These are phyloP conservation scores for Exophiala phaeomuriformis DNA, from an alignment of 2,329 filamentous ascomycete species.

Conservation along the genomic window DNA sequence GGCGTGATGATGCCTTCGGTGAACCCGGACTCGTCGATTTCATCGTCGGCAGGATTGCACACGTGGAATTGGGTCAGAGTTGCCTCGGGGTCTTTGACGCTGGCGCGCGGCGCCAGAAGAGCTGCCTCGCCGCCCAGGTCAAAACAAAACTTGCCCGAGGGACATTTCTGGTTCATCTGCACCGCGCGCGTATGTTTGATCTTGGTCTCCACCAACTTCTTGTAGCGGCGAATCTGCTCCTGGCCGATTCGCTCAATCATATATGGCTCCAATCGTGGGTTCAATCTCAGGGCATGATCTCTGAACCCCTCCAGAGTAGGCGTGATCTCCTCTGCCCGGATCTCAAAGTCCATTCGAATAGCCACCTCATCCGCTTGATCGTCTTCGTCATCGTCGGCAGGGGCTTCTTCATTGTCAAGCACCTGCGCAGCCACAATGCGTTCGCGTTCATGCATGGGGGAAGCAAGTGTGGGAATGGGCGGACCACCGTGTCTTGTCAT, in stretches of 20 bases:
- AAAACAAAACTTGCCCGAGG: slow-evolving; percentile 56
- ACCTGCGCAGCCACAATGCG: slow-evolving; percentile 18
- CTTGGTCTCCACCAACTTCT: slow-evolving; percentile 62
- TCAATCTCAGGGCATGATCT: slow-evolving; percentile 63
- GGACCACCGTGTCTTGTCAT: slow-evolving; percentile 53
- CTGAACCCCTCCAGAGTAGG: slow-evolving; percentile 71
- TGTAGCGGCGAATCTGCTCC: slow-evolving; percentile 73
- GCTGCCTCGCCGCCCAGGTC: slow-evolving; percentile 59
- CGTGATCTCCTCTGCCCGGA: slow-evolving; percentile 59
- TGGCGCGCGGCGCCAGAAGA: slow-evolving; percentile 50
- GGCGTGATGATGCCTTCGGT: slow-evolving; percentile 61
- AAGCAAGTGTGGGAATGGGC: slow-evolving; percentile 50
- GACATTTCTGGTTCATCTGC: slow-evolving; percentile 48
- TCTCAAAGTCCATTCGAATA: slow-evolving; percentile 51
- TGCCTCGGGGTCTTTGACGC: slow-evolving; percentile 52
- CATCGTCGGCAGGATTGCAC: slow-evolving; percentile 49
- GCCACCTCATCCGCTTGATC: slow-evolving; percentile 33
- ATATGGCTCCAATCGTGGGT: slow-evolving; percentile 61
- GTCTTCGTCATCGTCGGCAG: slow-evolving; percentile 39
- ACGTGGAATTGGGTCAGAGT: slow-evolving; percentile 49
- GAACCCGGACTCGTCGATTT: slow-evolving; percentile 59
- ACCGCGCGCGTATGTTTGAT: slow-evolving; percentile 62
- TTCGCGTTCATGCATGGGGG: slow-evolving; percentile 37
- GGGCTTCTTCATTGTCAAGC: slow-evolving; percentile 31
- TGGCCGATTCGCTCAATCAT: slow-evolving; percentile 75